Base-by-base conservation (phyloP, 2,329 filamentous ascomycete genomes). In the Xylariaceae sp. region DNA sequence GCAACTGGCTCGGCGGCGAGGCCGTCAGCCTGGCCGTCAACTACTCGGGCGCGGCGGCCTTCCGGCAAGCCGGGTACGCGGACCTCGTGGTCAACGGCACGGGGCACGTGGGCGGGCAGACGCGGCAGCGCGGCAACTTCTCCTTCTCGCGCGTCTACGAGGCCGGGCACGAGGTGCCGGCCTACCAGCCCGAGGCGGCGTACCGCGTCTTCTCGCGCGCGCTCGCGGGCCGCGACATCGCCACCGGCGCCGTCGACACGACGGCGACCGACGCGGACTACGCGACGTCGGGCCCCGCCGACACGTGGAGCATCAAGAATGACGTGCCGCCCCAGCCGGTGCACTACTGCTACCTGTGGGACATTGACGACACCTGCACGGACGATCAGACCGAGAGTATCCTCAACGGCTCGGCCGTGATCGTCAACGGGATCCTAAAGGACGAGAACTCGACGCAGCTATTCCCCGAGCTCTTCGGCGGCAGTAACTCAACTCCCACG, bases 91-190 rank as follows among this genome's bases (percentile, higher is more conserved):
- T 78, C 12, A 77, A 81, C 46, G 65, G 63, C 8, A 64, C 68
- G 5, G n/a, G n/a, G n/a, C 77, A 77, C 56, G 68, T 74, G 49
- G 77, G 69, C n/a, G 83, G 82, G 2, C 71, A 75, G 42, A 80
- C 83, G 1, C 68, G 81, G 1, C 80, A 86, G 51, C 75, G 72
- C 44, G 80, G 79, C 11, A 85, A 85, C 46, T 67, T 77, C 41
- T 73, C 68, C 9, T 79, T 78, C 54, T 67, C 69, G 21, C 63
- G 75, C 0, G 66, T 78, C 4, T 77, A 71, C 47, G 61, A 77
- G 46, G 63, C 72, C 8, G 73, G 75, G 1, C 74, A 77, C 46
- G 65, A 73, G 51, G 62, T 73, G 10, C 68, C 70, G 0, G 63
- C 62, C 18, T 68, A 69, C 45, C 70, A 74, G 52, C 70, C 70